Evolutionary conservation across 2,329 filamentous ascomycete genomes (phyloP).

Genomic region (Cladophialophora bantiana): DNA sequence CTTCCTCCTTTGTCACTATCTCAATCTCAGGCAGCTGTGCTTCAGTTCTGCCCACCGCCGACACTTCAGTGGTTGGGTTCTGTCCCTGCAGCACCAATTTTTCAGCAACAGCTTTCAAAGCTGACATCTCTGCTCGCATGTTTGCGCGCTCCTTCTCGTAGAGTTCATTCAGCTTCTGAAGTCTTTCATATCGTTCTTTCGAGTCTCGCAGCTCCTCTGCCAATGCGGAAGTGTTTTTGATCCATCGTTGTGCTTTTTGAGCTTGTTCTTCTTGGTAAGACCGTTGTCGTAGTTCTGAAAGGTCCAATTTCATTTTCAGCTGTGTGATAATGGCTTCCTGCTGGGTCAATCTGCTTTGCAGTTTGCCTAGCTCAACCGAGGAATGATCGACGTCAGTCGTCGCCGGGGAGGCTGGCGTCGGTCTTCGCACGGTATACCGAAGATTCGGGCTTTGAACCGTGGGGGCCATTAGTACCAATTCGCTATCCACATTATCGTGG

Average conservation of each 20-base stretch:
- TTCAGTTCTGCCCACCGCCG: background rate
- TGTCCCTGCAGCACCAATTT: slow-evolving; percentile 17
- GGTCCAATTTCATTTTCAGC: slow-evolving; percentile 24
- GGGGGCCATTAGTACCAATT: slow-evolving; percentile 20
- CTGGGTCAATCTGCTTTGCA: slow-evolving; percentile 18
- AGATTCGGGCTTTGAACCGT: slow-evolving; percentile 2
- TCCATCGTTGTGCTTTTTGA: slow-evolving; percentile 21
- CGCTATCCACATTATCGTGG: slow-evolving; percentile 12
- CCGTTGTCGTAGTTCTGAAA: slow-evolving; percentile 19
- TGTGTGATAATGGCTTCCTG: slow-evolving; percentile 21
- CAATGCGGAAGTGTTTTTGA: slow-evolving; percentile 15
- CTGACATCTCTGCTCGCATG: slow-evolving; percentile 19
- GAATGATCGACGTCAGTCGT: background rate
- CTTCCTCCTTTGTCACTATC: background rate
- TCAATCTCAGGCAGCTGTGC: background rate
- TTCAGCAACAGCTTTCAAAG: slow-evolving; percentile 23
- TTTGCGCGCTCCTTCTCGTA: slow-evolving; percentile 17
- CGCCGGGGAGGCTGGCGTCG: background rate
- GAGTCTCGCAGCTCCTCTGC: slow-evolving; percentile 24
- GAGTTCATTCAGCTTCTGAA: slow-evolving; percentile 11
- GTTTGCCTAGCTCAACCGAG: slow-evolving; percentile 9
- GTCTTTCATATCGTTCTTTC: slow-evolving; percentile 12
- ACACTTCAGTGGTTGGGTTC: background rate
- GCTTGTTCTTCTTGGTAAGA: slow-evolving; percentile 20
- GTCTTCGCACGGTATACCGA: slow-evolving; percentile 23